These are phyloP conservation scores for Sicyos baderoa DNA, from an alignment of 306 rosid species.

Conservation along the genomic window DNA sequence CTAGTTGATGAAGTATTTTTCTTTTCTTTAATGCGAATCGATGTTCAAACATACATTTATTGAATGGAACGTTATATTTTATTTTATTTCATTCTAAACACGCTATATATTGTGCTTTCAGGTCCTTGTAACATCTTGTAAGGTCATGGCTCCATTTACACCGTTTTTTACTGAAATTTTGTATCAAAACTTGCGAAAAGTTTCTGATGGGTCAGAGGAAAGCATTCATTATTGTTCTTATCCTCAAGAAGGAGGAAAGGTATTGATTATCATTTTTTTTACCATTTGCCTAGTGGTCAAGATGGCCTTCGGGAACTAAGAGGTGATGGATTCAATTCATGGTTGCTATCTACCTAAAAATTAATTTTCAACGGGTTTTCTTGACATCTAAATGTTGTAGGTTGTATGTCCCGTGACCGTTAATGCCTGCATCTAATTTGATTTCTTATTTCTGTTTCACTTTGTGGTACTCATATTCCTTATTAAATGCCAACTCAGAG, in stretches of 20 bases:
- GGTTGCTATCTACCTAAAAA: no score
- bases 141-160: constrained; percentile 97
- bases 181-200: constrained; percentile 87
- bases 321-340: no score
- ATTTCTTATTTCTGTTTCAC: neutral
- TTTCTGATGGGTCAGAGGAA: constrained; percentile 53
- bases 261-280: constrained; percentile 17
- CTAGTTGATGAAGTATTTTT: neutral
- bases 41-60: neutral
- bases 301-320: no score
- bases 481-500: constrained; percentile 36
- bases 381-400: no score
- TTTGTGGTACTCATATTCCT: constrained; percentile 11
- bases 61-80: neutral
- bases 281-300: no score
- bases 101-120: constrained; percentile 23
- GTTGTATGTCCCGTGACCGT: no score
- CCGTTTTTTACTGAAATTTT: constrained; percentile 94
- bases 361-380: no score
- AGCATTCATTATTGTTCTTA: constrained; percentile 82
- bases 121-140: constrained; percentile 88
- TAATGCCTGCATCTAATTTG: neutral
- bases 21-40: neutral
- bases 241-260: constrained; percentile 80
- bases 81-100: neutral